Evolutionary conservation across 1,284 basidiomycete species (phyloP), one percentile per base, ranked within the genome.

Genomic region (Lignosus rhinocerotis): DNA sequence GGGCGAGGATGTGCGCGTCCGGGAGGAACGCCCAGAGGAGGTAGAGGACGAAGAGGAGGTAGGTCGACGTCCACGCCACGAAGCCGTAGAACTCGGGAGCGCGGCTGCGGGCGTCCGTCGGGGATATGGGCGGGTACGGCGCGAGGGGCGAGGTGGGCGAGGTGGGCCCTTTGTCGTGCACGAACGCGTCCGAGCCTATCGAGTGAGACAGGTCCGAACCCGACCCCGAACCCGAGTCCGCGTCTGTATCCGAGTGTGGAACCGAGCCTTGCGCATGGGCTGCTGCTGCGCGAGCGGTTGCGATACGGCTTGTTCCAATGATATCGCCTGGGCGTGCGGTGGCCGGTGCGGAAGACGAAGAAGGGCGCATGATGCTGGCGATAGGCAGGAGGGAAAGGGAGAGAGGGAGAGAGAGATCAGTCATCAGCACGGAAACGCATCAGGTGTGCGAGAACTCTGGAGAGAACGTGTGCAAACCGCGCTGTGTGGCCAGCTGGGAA

Each of bases 71-170:
- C 83, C 87, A 90, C 11, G 89, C 91, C 10, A 92, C 90, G 69
- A 93, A 93, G 17, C 93, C 93, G 68, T 95, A 95, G 67, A 94
- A 91, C 73, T 95, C 93, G 51, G 88, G 79, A 11, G 87, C 86
- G 14, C 87, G 82, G 69, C 83, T 85, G 66, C 80, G 80, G 63
- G 75, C 66, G 62, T 80, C 80, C 41, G 66, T 71, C 43, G 73
- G 74, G 6, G 70, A 72, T 38, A 73, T 68, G 11, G 80, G 77
- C 45, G 83, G 80, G 66, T 75, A 82, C 3, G 76, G 76, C 17
- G 83, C 83, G 42, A 86, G 72, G 8, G 84, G 83, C n/a, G 79
- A 74, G 3, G 77, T 67, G 2, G 84, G 81, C 14, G 83, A 82
- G 8, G 80, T 82, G 33, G 80, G 79, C 41, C 25, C 33, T 41